Percentiles rank a stretch among this genome's conserved stretches.
phyloP scores from a whole-genome alignment of 2,329 filamentous ascomycete species.

The Cladophialophora psammophila region DNA sequence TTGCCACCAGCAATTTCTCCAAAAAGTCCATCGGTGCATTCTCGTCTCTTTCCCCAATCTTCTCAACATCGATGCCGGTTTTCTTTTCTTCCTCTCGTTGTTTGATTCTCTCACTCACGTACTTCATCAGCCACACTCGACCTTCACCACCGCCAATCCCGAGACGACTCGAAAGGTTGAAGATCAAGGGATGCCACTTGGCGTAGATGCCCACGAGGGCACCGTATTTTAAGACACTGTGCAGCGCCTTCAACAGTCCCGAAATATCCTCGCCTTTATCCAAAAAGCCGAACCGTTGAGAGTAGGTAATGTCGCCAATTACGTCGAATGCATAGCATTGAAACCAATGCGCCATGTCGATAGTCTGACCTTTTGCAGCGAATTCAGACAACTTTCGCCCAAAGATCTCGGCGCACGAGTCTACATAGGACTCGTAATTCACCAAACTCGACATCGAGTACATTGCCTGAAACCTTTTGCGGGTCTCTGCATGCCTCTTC shows the following conservation, averaged over 20 bases:
- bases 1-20: conserved; percentile 52
- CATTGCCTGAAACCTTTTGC: conserved; percentile 56
- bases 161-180: conserved; percentile 43
- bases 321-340: conserved; percentile 86
- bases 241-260: conserved; percentile 44
- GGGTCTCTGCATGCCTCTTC: conserved; percentile 75
- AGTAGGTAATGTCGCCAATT: conserved; percentile 53
- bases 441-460: conserved; percentile 60
- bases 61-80: conserved; percentile 27
- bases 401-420: conserved; percentile 57
- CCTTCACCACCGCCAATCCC: conserved; percentile 45
- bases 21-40: conserved; percentile 49
- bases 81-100: conserved; percentile 40
- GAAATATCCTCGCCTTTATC: conserved; percentile 78
- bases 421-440: conserved; percentile 58
- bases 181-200: conserved; percentile 49
- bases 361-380: conserved; percentile 39
- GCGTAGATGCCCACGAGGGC: conserved; percentile 54
- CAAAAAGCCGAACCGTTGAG: conserved; percentile 76
- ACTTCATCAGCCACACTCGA: conserved; percentile 46
- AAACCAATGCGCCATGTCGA: conserved; percentile 64
- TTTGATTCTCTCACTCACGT: conserved; percentile 46
- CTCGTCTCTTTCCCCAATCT: conserved; percentile 24
- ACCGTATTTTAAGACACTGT: conserved; percentile 48
- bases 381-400: conserved; percentile 49